These are phyloP conservation scores for Aspergillus funiculosus DNA, from an alignment of 495 filamentous ascomycete species.

Conservation along the genomic window DNA sequence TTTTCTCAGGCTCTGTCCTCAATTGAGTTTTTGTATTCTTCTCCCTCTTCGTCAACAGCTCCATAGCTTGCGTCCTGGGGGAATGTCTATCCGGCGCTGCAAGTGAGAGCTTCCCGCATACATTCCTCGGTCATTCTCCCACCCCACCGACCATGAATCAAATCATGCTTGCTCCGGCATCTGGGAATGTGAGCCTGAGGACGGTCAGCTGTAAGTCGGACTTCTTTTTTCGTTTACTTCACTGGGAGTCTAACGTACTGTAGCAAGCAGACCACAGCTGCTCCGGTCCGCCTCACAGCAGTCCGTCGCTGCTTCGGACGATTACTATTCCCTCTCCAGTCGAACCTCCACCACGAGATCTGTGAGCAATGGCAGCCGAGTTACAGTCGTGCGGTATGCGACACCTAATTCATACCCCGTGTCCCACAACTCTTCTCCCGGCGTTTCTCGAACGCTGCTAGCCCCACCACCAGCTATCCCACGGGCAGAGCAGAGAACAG, in stretches of 20 bases:
- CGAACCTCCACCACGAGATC: constrained; percentile 37
- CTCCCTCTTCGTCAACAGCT: constrained; percentile 6
- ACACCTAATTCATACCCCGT: constrained; percentile 43
- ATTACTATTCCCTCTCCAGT: constrained; percentile 61
- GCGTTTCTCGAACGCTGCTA: constrained; percentile 25
- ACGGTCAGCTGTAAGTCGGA: constrained; percentile 34
- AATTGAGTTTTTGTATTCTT: constrained; percentile 1
- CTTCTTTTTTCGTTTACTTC: not conserved
- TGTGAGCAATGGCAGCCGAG: constrained; percentile 44
- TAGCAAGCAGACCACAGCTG: constrained; percentile 51
- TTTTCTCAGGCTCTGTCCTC: not conserved
- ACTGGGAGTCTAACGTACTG: not conserved
- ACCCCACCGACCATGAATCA: too few species aligned
- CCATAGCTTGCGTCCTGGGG: constrained; percentile 11
- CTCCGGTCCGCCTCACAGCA: constrained; percentile 50
- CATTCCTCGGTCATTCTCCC: constrained; percentile 21
- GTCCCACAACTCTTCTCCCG: constrained; percentile 30
- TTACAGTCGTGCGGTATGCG: constrained; percentile 45
- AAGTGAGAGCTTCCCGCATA: constrained; percentile 18
- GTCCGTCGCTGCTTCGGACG: constrained; percentile 59
- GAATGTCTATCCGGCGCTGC: constrained; percentile 21
- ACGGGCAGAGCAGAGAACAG: constrained; percentile 19
- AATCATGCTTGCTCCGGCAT: constrained; percentile 32
- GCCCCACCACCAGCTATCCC: constrained; percentile 17
- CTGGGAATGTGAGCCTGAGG: constrained; percentile 29